These are phyloP conservation scores for Zymoseptoria passerinii DNA, from an alignment of 2,329 filamentous ascomycete genomes.

Conservation along the genomic window DNA sequence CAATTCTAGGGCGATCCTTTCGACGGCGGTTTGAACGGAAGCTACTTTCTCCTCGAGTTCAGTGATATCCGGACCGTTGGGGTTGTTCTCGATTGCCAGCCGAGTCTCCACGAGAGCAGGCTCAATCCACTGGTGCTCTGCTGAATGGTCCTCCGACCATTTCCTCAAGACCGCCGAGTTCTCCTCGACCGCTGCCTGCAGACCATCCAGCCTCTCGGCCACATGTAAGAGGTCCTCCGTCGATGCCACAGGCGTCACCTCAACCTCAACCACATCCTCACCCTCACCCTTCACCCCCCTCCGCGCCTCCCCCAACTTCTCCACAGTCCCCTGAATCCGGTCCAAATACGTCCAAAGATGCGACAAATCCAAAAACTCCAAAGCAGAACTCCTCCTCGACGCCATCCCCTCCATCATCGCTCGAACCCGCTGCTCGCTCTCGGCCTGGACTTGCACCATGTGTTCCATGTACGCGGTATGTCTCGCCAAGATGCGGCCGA, in stretches of 20 bases:
- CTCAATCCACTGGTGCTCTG: not conserved
- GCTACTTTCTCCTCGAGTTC: slow-evolving; percentile 11
- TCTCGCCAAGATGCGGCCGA: not conserved
- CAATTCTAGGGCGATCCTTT: slow-evolving; percentile 3
- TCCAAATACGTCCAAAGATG: slow-evolving; percentile 22
- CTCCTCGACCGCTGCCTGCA: slow-evolving; percentile 23
- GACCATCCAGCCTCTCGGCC: slow-evolving; percentile 15
- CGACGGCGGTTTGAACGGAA: not conserved
- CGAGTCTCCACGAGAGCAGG: slow-evolving; percentile 2
- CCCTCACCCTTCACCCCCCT: slow-evolving; percentile 8
- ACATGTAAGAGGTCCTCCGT: slow-evolving; percentile 18
- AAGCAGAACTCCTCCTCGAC: not conserved
- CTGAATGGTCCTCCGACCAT: slow-evolving; percentile 15
- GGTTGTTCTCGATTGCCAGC: slow-evolving; percentile 8
- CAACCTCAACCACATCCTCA: not conserved
- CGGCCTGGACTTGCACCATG: not conserved
- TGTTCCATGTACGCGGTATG: not conserved
- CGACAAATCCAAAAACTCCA: slow-evolving; percentile 17
- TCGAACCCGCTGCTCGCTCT: not conserved
- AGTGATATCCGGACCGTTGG: slow-evolving; percentile 5
- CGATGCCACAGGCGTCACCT: not conserved
- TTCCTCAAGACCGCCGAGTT: slow-evolving; percentile 19
- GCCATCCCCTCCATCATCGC: not conserved
- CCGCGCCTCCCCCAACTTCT: slow-evolving; percentile 10
- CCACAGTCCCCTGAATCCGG: slow-evolving; percentile 23